Evolutionary conservation across 2,329 filamentous ascomycete genomes (phyloP).

Genomic region (Colletotrichum cereale): DNA sequence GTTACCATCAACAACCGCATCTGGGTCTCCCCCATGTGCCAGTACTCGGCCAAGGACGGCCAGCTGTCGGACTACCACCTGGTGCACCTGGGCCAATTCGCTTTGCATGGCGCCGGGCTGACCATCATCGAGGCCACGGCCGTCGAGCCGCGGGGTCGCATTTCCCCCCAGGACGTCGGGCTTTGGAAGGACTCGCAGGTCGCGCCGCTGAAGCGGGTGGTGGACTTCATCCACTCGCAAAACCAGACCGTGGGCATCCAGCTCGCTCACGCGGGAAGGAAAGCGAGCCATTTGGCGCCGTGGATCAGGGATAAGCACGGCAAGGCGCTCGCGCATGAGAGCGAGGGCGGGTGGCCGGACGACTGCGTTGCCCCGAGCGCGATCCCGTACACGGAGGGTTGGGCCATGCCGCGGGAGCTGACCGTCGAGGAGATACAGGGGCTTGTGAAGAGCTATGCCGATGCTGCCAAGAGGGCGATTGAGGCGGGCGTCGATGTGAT

Average conservation of each 20-base stretch:
- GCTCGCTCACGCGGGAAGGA: slow-evolving; percentile 83
- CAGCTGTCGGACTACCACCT: slow-evolving; percentile 86
- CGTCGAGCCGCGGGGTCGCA: slow-evolving; percentile 81
- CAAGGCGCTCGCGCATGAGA: slow-evolving; percentile 64
- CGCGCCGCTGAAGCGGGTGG: slow-evolving; percentile 75
- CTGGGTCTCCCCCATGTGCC: slow-evolving; percentile 72
- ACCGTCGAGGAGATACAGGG: slow-evolving; percentile 75
- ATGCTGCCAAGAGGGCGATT: slow-evolving; percentile 70
- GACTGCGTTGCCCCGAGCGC: slow-evolving; percentile 65
- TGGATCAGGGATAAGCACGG: slow-evolving; percentile 71
- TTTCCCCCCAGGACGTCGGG: slow-evolving; percentile 83
- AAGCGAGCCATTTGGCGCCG: slow-evolving; percentile 70
- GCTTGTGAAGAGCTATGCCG: slow-evolving; percentile 73
- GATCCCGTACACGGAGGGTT: slow-evolving; percentile 70
- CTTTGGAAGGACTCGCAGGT: slow-evolving; percentile 90
- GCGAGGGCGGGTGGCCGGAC: slow-evolving; percentile 67
- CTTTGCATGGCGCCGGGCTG: slow-evolving; percentile 80
- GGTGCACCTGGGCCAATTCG: slow-evolving; percentile 84
- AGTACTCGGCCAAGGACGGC: slow-evolving; percentile 69
- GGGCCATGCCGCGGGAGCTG: slow-evolving; percentile 75
- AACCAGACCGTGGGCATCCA: slow-evolving; percentile 83
- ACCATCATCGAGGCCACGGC: slow-evolving; percentile 83
- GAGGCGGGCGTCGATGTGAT: slow-evolving; percentile 81
- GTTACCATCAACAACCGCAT: slow-evolving; percentile 69
- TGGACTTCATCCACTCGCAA: slow-evolving; percentile 85